phyloP scores from a whole-genome alignment of 805 yeast species.

The Saccharomycopsis javanensis region DNA sequence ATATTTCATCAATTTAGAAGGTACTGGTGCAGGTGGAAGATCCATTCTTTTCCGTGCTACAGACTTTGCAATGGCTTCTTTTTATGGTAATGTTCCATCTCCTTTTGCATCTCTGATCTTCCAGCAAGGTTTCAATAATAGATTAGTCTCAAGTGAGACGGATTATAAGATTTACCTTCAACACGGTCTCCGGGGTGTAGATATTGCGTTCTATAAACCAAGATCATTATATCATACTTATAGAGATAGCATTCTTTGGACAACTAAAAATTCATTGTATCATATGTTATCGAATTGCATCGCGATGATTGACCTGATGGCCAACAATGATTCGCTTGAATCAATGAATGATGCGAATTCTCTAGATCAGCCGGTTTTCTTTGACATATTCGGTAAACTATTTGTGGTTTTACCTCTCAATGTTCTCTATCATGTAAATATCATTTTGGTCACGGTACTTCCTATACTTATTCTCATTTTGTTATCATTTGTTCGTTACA shows the following conservation, averaged over 20 bases:
- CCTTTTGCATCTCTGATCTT: slow-evolving; percentile 77
- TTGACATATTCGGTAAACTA: slow-evolving; percentile 52
- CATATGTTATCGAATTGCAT: slow-evolving; percentile 72
- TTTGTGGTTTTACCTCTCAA: slow-evolving; percentile 47
- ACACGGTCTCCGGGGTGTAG: slow-evolving; percentile 73
- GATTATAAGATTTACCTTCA: slow-evolving; percentile 67
- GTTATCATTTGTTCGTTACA: slow-evolving; percentile 36
- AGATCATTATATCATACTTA: slow-evolving; percentile 76
- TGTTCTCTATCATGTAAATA: slow-evolving; percentile 40
- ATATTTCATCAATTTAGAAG: slow-evolving; percentile 75
- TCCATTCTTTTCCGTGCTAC: slow-evolving; percentile 79
- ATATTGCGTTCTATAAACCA: slow-evolving; percentile 82
- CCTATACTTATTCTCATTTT: slow-evolving; percentile 47
- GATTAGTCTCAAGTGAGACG: slow-evolving; percentile 69
- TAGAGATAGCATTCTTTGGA: slow-evolving; percentile 56
- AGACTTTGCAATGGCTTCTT: slow-evolving; percentile 58
- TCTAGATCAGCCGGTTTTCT: slow-evolving; percentile 41
- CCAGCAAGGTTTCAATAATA: slow-evolving; percentile 75
- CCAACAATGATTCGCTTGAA: slow-evolving; percentile 25
- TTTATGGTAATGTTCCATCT: slow-evolving; percentile 36
- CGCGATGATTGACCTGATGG: slow-evolving; percentile 43
- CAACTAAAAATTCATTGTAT: slow-evolving; percentile 63
- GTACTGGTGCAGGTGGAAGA: slow-evolving; percentile 87
- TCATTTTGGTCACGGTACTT: slow-evolving; percentile 39
- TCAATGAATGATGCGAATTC: slow-evolving; percentile 23